Base-by-base conservation (phyloP, 192 early-diverging fungal genomes). In the Coemansia sp. region DNA sequence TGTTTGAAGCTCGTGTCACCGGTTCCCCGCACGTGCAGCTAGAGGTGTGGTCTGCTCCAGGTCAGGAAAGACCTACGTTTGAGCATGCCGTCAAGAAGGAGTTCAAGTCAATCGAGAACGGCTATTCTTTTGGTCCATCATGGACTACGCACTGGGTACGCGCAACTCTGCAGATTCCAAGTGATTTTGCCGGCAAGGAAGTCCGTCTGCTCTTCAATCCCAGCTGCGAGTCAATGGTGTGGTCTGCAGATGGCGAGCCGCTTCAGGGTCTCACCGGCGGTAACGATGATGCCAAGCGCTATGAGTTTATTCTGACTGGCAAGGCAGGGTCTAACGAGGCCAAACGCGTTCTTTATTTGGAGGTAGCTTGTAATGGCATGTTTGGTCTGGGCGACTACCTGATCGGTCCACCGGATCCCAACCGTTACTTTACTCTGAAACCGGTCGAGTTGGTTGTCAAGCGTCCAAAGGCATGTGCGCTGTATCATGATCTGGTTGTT, bases 291-390 rank as follows among this genome's bases (percentile, higher is more conserved):
- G 52, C 49, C 22, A 30, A 28, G 28, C 88, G 86, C 66, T 72
- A 84, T 17, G 86, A 90, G 49, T 83, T 71, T 60, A 49, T 77
- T 12, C 36, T 90, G 34, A 83, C 85, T 10, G 58, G 72, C 18
- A 72, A 73, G 55, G 88, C 86, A 45, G 42, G 42, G 2, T 5
- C 42, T 14, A 71, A 50, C 10, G 71, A 82, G 73, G 50, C 69
- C 60, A 66, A 31, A 67, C 88, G 88, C 54, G 82, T 92, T 45
- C 85, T 96, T 55, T 96, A 90, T 70, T 69, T 97, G 40, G 97
- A 98, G 64, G 88, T 94, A 56, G 94, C 92, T 1, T 94, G 93
- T 71, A 97, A 98, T 71, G 89, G 90, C 29, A 85, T 97, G 88
- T 96, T 97, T 84, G 96, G 97, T 20, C 83, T 76, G 36, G 85